phyloP scores from a whole-genome alignment of 1,284 basidiomycete genomes.

The Malassezia nana region DNA sequence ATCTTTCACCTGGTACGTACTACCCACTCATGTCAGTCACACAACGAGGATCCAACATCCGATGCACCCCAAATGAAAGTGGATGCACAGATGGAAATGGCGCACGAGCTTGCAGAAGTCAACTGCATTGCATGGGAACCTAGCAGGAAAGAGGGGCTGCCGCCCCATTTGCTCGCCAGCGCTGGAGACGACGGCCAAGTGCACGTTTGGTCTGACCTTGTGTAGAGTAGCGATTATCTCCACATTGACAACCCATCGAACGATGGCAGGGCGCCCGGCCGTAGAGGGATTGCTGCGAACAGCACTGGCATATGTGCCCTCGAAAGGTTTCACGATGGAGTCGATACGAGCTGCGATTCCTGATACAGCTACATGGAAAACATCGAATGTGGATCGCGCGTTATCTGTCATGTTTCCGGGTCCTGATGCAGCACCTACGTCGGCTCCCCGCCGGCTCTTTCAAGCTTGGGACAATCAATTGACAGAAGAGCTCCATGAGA shows the following conservation, averaged over 20 bases:
- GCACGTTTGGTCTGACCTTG: constrained; percentile 60
- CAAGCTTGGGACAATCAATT: constrained; percentile 10
- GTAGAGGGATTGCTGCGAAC: constrained; percentile 1
- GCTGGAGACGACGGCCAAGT: constrained; percentile 68
- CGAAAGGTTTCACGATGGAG: constrained; percentile 4
- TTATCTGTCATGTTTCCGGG: constrained; percentile 13
- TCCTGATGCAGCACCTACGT: constrained; percentile 7
- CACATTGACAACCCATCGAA: constrained; percentile 1
- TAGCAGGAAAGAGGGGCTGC: constrained; percentile 19
- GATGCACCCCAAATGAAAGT: constrained; percentile 4
- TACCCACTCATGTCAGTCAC: constrained; percentile 15
- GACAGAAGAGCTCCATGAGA: not conserved
- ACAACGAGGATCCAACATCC: not conserved
- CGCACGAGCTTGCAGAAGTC: constrained; percentile 67
- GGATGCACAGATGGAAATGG: constrained; percentile 48
- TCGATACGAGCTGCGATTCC: not conserved
- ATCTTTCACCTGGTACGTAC: constrained; percentile 58
- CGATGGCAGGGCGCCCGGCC: constrained; percentile 1
- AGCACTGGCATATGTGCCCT: constrained; percentile 2
- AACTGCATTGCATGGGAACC: constrained; percentile 68
- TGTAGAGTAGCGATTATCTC: too few species aligned
- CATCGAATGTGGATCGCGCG: constrained; percentile 3
- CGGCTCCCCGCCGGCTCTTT: constrained; percentile 12
- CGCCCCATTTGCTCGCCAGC: constrained; percentile 55
- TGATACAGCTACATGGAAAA: too few species aligned